A percentile compares a stretch with the other conserved stretches of the same genome.
phyloP scores from a whole-genome alignment of 106 monocot genomes.

The Dactylorhiza incarnata region DNA sequence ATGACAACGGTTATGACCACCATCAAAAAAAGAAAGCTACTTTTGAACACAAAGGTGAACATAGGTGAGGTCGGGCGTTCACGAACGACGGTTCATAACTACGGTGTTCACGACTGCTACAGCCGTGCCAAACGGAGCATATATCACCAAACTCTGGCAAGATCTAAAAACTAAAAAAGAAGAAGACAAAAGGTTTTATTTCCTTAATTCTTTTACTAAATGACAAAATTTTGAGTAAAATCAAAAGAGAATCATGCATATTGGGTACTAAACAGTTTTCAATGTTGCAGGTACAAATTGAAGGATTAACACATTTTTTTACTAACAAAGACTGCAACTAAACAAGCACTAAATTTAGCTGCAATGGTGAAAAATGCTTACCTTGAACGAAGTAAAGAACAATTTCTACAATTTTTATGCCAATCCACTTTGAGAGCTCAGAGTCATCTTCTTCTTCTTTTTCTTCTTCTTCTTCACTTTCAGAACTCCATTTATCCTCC shows the following conservation, averaged over 20 bases:
- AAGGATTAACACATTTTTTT: too few relatives aligned
- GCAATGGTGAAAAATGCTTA: neutral
- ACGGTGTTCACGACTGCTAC: too few relatives aligned
- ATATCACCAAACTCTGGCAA: too few relatives aligned
- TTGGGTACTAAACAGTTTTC: neutral
- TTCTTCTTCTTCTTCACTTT: slow-evolving; percentile 2
- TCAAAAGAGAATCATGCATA: neutral
- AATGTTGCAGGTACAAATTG: too few relatives aligned
- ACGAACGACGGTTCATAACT: too few relatives aligned
- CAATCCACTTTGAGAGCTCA: neutral
- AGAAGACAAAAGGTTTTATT: neutral
- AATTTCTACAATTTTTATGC: neutral
- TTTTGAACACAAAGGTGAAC: too few relatives aligned
- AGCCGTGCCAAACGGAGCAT: too few relatives aligned
- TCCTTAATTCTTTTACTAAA: neutral
- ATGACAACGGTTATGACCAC: too few relatives aligned
- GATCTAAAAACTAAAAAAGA: too few relatives aligned
- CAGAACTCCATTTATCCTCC: neutral
- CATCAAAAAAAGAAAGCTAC: too few relatives aligned
- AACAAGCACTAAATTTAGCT: neutral
- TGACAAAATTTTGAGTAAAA: neutral
- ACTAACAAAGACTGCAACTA: too few relatives aligned
- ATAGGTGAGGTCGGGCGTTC: too few relatives aligned
- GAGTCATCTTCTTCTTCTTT: neutral
- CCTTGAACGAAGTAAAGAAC: neutral